Evolutionary conservation across 371 early-diverging fungal species (phyloP), one percentile per base, ranked within the genome.

Genomic region (Blastocladiella emersonii): DNA sequence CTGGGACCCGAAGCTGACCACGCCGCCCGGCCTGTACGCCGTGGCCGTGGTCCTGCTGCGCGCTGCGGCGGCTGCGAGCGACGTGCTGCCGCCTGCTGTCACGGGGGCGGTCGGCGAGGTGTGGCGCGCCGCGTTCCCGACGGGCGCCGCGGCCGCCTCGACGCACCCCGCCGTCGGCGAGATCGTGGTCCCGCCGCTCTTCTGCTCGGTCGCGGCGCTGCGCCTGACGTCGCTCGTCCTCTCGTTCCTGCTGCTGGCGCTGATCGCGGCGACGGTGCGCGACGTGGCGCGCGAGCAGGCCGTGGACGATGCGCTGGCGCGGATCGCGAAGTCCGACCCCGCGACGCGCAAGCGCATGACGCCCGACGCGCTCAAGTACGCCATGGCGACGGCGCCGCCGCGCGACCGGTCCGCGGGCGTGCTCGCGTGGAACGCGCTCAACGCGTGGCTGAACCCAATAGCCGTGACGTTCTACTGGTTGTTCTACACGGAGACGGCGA

Each of bases 1-100:
- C 13, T 95, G 93, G 88, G 91, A 97, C 70, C 86, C 87, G 34
- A 97, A 93, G 72, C 70, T 97, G 37, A 97, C 97, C 7, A 97
- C 97, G 32, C 97, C 95, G 39, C 96, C 97, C 27, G 96, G 95
- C 21, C 78, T 95, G 85, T 96, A 90, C 66, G 72, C 74, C 36
- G 36, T 63, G n/a, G 67, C 17, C 27, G 23, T 36, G 30, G 62
- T 21, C 32, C 61, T 56, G 10, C 30, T 57, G 41, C 32, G 30
- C 36, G 1, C 55, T 4, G 23, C 13, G 23, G 48, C 36, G 34
- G 12, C 27, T 56, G 56, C 23, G 35, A 27, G 19, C 19, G 12
- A 19, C n/a, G 35, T 49, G 21, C 49, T 34, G 13, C 23, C 49
- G 56, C 1, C 36, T 39, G 35, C 48, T 1, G 41, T 56, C n/a